phyloP scores from a whole-genome alignment of 75 land plant species.

The Pinus tabuliformis region DNA sequence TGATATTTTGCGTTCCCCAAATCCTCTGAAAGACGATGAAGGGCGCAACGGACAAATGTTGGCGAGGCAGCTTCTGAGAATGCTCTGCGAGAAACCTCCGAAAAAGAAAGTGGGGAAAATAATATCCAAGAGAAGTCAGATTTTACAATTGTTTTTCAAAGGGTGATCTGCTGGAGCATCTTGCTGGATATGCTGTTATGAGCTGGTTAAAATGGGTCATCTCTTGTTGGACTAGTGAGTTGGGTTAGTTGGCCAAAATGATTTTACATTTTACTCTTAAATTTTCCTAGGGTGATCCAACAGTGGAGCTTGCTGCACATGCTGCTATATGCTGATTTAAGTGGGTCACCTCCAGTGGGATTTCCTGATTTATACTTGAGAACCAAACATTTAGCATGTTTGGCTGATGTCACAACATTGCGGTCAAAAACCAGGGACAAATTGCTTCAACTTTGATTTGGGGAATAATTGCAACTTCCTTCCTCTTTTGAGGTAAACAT shows the following conservation, averaged over 20 bases:
- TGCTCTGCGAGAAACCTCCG: conserved; percentile 71
- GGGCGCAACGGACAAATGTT: not conserved
- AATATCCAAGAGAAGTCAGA: conserved; percentile 43
- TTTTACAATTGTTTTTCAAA: conserved; percentile 36
- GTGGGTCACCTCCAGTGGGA: too few relatives aligned
- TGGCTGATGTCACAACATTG: not conserved
- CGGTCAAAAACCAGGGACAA: too few relatives aligned
- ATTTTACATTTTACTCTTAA: not conserved
- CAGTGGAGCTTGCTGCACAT: not conserved
- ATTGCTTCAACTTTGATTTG: too few relatives aligned
- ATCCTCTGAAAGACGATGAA: conserved; percentile 8
- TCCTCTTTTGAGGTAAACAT: too few relatives aligned
- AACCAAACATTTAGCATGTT: not conserved
- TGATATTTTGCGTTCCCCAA: conserved; percentile 29
- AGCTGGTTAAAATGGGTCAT: conserved; percentile 29
- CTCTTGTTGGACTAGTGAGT: conserved; percentile 3
- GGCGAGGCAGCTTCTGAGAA: conserved; percentile 47
- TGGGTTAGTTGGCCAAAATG: not conserved
- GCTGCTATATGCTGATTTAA: not conserved
- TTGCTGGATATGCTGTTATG: conserved; percentile 17
- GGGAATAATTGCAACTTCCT: too few relatives aligned
- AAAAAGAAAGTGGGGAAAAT: conserved; percentile 26
- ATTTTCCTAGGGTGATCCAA: not conserved
- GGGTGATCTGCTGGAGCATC: conserved; percentile 36
- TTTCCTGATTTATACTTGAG: not conserved